Conservation (phyloP, 305 asterid genomes). For the Fraxinus velutina region DNA sequence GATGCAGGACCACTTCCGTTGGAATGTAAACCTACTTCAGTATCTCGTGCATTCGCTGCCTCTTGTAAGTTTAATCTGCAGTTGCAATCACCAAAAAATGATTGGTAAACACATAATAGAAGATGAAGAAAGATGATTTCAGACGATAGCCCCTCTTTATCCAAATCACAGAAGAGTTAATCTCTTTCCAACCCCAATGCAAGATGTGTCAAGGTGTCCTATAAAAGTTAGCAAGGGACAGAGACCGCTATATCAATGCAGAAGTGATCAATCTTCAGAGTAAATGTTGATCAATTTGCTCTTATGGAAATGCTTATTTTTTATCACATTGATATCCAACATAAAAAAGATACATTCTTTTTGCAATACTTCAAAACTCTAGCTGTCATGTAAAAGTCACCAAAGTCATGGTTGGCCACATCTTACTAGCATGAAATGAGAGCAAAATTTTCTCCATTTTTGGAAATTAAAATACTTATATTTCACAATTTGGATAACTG, state of each 20-base stretch:
- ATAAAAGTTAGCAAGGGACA: not conserved
- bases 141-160: not conserved
- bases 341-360: not conserved
- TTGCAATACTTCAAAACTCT: not conserved
- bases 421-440: not conserved
- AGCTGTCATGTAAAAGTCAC: not conserved
- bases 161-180: not conserved
- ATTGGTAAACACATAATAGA: not conserved
- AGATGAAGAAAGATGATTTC: not conserved
- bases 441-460: not conserved
- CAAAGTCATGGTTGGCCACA: not conserved
- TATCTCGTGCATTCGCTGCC: slow-evolving; percentile 32
- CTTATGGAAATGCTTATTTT: not conserved
- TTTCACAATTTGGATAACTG: not conserved
- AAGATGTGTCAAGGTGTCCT: not conserved
- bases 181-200: not conserved
- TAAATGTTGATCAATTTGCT: not conserved
- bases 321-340: not conserved
- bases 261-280: not conserved
- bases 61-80: slow-evolving; percentile 62
- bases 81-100: slow-evolving; percentile 16
- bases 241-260: not conserved
- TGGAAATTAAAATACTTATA: not conserved
- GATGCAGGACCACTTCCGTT: slow-evolving; percentile 33
- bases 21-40: slow-evolving; percentile 35